Percentiles rank a stretch among this genome's conserved stretches.
Conservation (phyloP, 495 filamentous ascomycete species). For the Daldinia loculata region DNA sequence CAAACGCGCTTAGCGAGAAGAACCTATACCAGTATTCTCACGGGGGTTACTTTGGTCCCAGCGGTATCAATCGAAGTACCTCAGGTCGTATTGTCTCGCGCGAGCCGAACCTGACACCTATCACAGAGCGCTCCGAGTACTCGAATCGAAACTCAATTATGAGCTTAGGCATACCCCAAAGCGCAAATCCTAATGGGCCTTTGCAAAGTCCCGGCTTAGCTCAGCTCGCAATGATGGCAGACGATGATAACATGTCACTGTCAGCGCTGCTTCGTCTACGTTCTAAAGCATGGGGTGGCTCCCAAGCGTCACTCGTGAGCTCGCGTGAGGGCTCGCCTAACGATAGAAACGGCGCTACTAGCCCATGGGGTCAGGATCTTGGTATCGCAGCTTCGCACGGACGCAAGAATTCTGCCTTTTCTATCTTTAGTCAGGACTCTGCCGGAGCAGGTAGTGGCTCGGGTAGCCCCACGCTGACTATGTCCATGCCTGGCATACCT, state of each 20-base stretch:
- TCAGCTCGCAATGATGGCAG: slow-evolving; percentile 74
- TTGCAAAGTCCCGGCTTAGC: slow-evolving; percentile 68
- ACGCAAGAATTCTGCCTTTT: slow-evolving; percentile 54
- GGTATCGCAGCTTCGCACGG: slow-evolving; percentile 38
- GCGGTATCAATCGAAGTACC: slow-evolving; percentile 68
- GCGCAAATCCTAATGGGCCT: slow-evolving; percentile 52
- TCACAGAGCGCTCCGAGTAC: slow-evolving; percentile 95
- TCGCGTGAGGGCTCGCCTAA: slow-evolving; percentile 67
- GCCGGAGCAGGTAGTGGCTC: slow-evolving; percentile 49
- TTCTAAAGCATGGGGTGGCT: slow-evolving; percentile 81
- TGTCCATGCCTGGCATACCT: slow-evolving; percentile 42
- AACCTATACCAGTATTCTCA: slow-evolving; percentile 67
- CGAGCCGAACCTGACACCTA: slow-evolving; percentile 93
- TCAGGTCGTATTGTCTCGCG: slow-evolving; percentile 76
- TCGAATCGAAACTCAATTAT: slow-evolving; percentile 92
- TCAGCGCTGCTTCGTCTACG: slow-evolving; percentile 76
- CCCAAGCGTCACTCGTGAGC: slow-evolving; percentile 74
- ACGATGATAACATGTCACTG: slow-evolving; percentile 74
- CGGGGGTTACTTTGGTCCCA: slow-evolving; percentile 91
- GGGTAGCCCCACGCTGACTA: slow-evolving; percentile 52
- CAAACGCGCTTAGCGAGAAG: slow-evolving; percentile 49
- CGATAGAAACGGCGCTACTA: slow-evolving; percentile 50
- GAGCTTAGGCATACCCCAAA: slow-evolving; percentile 68
- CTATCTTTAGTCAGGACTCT: slow-evolving; percentile 50
- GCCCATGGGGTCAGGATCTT: slow-evolving; percentile 41